phyloP scores from a whole-genome alignment of 352 stramenopile species.

The Phytophthora europaea region DNA sequence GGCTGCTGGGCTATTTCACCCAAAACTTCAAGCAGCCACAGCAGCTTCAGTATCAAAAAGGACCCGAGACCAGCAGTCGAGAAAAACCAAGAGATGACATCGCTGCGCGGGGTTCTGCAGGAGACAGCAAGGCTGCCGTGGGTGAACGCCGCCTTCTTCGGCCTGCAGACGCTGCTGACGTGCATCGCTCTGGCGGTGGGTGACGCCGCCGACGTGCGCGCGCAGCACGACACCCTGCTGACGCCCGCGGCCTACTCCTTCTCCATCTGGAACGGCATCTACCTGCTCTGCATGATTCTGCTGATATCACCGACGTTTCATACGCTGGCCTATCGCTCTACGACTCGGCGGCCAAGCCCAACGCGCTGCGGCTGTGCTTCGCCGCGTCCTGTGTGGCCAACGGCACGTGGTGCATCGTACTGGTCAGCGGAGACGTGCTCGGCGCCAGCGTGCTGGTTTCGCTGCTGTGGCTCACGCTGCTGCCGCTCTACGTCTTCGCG shows the following conservation, averaged over 20 bases:
- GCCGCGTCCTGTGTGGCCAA: conserved; percentile 61
- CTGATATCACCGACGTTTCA: conserved; percentile 63
- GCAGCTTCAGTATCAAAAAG: conserved; percentile 31
- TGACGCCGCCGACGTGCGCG: conserved; percentile 32
- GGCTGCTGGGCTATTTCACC: background rate
- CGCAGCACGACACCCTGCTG: conserved; percentile 56
- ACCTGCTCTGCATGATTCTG: conserved; percentile 67
- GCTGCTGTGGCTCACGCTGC: conserved; percentile 66
- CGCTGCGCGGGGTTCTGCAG: conserved; percentile 8
- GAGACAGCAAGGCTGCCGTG: conserved; percentile 45
- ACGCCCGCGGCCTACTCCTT: conserved; percentile 67
- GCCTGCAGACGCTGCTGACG: conserved; percentile 58
- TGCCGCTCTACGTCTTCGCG: conserved; percentile 75
- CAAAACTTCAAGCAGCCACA: conserved; percentile 32
- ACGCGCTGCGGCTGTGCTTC: conserved; percentile 64
- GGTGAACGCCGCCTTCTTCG: conserved; percentile 68
- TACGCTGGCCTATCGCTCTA: conserved; percentile 62
- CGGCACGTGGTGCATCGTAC: conserved; percentile 62
- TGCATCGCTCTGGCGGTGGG: conserved; percentile 45
- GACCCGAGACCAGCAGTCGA: conserved; percentile 2
- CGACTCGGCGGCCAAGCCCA: conserved; percentile 51
- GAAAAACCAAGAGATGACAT: conserved; percentile 17
- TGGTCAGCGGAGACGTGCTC: conserved; percentile 49
- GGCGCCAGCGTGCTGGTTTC: conserved; percentile 57
- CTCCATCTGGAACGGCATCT: conserved; percentile 77